Evolutionary conservation across 1,284 basidiomycete genomes (phyloP).

Genomic region (Marasmius tenuissimus): DNA sequence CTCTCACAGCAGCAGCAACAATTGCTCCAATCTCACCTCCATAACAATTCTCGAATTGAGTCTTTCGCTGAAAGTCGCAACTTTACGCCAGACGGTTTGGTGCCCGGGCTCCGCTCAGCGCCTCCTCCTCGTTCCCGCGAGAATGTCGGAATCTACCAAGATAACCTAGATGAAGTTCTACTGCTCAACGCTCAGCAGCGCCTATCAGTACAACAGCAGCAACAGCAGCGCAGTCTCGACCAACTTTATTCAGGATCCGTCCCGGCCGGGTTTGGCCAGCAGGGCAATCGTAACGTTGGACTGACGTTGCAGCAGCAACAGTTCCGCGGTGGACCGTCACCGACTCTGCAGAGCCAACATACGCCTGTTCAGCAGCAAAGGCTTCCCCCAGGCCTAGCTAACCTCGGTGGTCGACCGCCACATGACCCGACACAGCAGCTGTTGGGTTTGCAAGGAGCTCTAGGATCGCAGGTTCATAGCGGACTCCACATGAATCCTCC

Average conservation of each 20-base stretch:
- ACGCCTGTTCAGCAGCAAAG: conserved; percentile 51
- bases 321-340: conserved; percentile 70
- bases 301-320: conserved; percentile 60
- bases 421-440: conserved; percentile 69
- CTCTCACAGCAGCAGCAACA: conserved; percentile 41
- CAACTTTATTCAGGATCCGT: conserved; percentile 54
- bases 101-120: conserved; percentile 72
- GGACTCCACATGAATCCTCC: conserved; percentile 44
- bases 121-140: conserved; percentile 64
- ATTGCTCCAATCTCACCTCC: conserved; percentile 35
- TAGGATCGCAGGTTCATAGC: conserved; percentile 46
- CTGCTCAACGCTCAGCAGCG: conserved; percentile 61
- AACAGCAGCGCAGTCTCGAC: conserved; percentile 53
- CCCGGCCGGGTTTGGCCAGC: conserved; percentile 53
- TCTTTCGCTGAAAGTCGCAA: conserved; percentile 70
- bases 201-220: conserved; percentile 29
- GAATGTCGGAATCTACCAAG: conserved; percentile 52
- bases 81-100: conserved; percentile 81
- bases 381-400: conserved; percentile 79
- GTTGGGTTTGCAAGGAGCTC: conserved; percentile 45
- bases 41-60: conserved; percentile 51
- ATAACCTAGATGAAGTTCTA: conserved; percentile 60
- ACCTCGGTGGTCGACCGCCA: conserved; percentile 75
- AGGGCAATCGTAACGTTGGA: conserved; percentile 51
- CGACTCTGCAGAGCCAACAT: conserved; percentile 43